These are phyloP conservation scores for Rhodomyrtus psidioides DNA, from an alignment of 441 rosid species.

Conservation along the genomic window DNA sequence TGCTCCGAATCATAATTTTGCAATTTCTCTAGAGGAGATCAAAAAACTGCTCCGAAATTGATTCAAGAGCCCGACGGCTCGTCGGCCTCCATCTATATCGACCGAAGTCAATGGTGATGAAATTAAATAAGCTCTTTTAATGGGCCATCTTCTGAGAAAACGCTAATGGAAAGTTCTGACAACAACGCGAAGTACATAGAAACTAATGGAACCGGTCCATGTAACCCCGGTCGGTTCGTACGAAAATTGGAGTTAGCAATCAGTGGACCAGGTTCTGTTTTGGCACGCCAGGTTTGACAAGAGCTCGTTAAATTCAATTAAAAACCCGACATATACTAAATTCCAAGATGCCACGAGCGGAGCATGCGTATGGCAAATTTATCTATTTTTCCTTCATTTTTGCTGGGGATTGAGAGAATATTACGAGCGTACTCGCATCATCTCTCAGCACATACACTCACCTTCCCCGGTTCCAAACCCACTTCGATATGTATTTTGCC, in stretches of 20 bases:
- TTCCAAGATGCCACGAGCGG: neutral
- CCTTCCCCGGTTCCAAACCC: neutral
- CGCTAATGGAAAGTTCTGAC: neutral
- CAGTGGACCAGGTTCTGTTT: neutral
- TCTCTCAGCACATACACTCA: neutral
- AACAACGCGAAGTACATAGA: neutral
- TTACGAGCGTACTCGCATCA: neutral
- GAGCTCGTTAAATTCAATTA: neutral
- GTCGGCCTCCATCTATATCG: neutral
- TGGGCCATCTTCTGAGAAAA: neutral
- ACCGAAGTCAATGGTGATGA: neutral
- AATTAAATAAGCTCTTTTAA: neutral
- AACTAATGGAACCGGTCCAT: neutral
- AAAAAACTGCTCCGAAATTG: neutral
- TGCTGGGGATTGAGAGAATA: neutral
- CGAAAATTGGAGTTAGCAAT: neutral
- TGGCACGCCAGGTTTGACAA: neutral
- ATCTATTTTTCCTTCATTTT: neutral
- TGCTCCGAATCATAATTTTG: neutral
- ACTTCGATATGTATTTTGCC: neutral
- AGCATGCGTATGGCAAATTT: neutral
- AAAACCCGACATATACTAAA: neutral
- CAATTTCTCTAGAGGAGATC: neutral
- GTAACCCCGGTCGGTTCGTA: neutral
- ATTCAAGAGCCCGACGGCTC: neutral